Evolutionary conservation across 768 basidiomycete genomes (phyloP), one percentile per base, ranked within the genome.

Genomic region (Mycena haematopus): DNA sequence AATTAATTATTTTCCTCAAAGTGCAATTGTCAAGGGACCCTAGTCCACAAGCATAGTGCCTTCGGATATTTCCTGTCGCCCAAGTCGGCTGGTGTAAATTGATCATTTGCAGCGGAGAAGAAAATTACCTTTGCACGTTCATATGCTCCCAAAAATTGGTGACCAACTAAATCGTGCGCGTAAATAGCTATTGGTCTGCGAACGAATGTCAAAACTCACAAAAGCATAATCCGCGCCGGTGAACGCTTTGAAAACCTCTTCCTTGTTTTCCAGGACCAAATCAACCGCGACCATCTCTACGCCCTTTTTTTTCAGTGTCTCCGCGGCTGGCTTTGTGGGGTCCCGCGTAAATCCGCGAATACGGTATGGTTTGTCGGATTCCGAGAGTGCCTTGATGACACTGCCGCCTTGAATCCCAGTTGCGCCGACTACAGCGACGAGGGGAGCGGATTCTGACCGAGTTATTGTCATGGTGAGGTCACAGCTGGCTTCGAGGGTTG

Each of bases 341-440:
- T 58, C 62, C 17, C 62, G 22, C 4, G 63, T 60, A 21, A 60
- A 60, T 3, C 42, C 58, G 4, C 63, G 63, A 33, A 65, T 33
- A 47, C 63, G 63, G 33, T 65, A 65, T 2, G 45, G 38, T 40
- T 31, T 55, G 58, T 60, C 47, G 25, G 63, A 65, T 40, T 59
- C 63, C 2, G 27, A 50, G 27, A 65, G 63, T 3, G 58, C 63
- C 22, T 52, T 59, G 40, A 65, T 56, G 19, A 65, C 63, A 29
- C 63, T 65, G 15, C 58, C 58, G 21, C 63, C 58, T 38, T 63
- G 62, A 19, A 14, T 13, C 8, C 62, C 62, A 11, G 55, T 58
- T 1, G 56, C 62, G 15, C 63, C 63, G 35, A 65, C 63, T 6
- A 65, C 58, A 10, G 52, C 63, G n/a, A 65, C 29, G 31, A 65